These are phyloP conservation scores for Botrytis deweyae DNA, from an alignment of 2,329 filamentous ascomycete genomes.

Conservation along the genomic window DNA sequence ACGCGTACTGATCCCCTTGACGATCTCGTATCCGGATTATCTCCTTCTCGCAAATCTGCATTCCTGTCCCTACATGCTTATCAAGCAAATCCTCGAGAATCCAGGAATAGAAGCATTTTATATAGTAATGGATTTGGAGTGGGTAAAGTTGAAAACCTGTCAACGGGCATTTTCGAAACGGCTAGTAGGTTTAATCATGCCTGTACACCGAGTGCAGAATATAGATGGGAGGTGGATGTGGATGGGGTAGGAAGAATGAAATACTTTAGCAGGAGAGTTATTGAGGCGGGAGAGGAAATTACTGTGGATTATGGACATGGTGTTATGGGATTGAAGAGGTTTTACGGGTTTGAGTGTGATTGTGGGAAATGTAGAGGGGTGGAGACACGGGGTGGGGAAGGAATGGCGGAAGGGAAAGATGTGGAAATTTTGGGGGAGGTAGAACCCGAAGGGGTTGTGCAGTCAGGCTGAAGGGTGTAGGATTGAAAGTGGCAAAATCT, in stretches of 20 bases:
- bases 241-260: conserved; percentile 26
- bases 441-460: neutral
- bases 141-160: conserved; percentile 17
- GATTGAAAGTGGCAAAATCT: neutral
- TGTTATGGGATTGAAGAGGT: conserved; percentile 25
- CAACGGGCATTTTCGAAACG: conserved; percentile 32
- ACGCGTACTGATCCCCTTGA: conserved; percentile 28
- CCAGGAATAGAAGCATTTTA: conserved; percentile 28
- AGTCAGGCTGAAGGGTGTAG: neutral
- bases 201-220: conserved; percentile 31
- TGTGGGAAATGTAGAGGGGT: conserved; percentile 26
- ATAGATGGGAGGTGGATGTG: conserved; percentile 29
- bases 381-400: neutral
- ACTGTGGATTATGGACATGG: conserved; percentile 36
- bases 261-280: conserved; percentile 29
- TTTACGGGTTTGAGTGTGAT: conserved; percentile 36
- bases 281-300: conserved; percentile 34
- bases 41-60: conserved; percentile 19
- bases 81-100: conserved; percentile 25
- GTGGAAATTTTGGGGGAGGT: neutral
- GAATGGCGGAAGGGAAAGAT: too few relatives aligned
- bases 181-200: conserved; percentile 27
- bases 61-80: conserved; percentile 28
- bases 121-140: conserved; percentile 33
- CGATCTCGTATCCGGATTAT: conserved; percentile 24